Evolutionary conservation across 768 basidiomycete species (phyloP).

Genomic region (Mycena vulgaris): DNA sequence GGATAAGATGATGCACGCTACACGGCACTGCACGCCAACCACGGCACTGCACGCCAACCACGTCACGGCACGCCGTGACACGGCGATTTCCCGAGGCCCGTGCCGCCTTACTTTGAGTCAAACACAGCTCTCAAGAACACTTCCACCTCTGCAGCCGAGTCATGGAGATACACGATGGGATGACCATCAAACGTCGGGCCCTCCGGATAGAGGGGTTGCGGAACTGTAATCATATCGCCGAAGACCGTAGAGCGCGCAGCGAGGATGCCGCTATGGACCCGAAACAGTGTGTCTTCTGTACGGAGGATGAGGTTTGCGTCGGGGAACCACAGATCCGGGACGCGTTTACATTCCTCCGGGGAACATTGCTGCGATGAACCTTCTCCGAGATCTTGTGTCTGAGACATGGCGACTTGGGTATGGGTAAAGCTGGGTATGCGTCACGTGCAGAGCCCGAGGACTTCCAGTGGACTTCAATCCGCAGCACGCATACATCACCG

Average conservation of each 20-base stretch:
- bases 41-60: too few species aligned
- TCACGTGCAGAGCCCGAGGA: too few species aligned
- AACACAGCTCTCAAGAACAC: slow-evolving; percentile 16
- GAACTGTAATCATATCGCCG: not conserved
- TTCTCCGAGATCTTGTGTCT: too few species aligned
- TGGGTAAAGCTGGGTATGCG: too few species aligned
- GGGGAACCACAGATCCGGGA: slow-evolving; percentile 5
- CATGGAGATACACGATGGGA: slow-evolving; percentile 1
- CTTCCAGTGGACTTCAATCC: too few species aligned
- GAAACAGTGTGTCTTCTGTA: slow-evolving; percentile 4
- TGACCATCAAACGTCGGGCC: not conserved
- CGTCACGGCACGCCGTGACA: too few species aligned
- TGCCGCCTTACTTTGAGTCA: slow-evolving; percentile 10
- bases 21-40: too few species aligned
- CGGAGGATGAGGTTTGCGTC: slow-evolving; percentile 1
- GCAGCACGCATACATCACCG: too few species aligned
- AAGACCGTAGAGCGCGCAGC: slow-evolving; percentile 9
- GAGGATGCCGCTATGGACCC: not conserved
- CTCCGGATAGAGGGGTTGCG: not conserved
- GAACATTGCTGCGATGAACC: too few species aligned
- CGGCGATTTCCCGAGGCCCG: too few species aligned
- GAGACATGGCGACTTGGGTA: too few species aligned
- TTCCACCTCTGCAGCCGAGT: slow-evolving; percentile 4
- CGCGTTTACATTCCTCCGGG: not conserved
- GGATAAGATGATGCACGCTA: too few species aligned